A percentile compares a stretch with the other conserved stretches of the same genome.
These are phyloP conservation scores for Mortierella sp. DNA, from an alignment of 371 early-diverging fungal genomes.

Conservation along the genomic window DNA sequence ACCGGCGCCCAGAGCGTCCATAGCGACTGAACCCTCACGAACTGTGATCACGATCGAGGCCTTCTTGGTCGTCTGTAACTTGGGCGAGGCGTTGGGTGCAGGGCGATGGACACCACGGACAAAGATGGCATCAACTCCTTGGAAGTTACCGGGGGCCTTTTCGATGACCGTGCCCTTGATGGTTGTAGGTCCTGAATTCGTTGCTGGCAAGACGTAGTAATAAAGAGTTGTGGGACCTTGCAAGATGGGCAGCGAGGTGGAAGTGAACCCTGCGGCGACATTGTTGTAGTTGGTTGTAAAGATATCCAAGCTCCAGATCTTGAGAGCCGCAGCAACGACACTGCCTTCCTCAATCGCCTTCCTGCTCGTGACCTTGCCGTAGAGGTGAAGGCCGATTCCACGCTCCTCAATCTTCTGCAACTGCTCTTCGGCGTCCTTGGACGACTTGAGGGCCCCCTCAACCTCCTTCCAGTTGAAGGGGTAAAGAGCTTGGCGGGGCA, in stretches of 20 bases:
- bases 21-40: conserved; percentile 24
- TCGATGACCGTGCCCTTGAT: conserved; percentile 41
- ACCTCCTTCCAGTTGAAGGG: conserved; percentile 70
- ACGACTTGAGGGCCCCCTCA: conserved; percentile 44
- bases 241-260: conserved; percentile 15
- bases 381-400: conserved; percentile 69
- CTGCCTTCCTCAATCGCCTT: conserved; percentile 65
- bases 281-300: conserved; percentile 23
- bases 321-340: conserved; percentile 66
- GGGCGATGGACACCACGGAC: conserved; percentile 58
- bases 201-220: conserved; percentile 47
- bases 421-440: conserved; percentile 65
- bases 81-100: conserved; percentile 1
- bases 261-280: conserved; percentile 34
- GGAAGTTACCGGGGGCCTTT: conserved; percentile 65
- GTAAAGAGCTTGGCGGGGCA: conserved; percentile 67
- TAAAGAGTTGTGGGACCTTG: conserved; percentile 55
- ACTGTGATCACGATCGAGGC: conserved; percentile 29
- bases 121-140: conserved; percentile 68
- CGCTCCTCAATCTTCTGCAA: conserved; percentile 59
- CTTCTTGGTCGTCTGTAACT: conserved; percentile 18
- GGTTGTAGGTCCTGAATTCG: conserved; percentile 12
- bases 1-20: conserved; percentile 26
- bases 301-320: conserved; percentile 66
- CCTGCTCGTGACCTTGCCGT: conserved; percentile 74